Evolutionary conservation across 2,329 filamentous ascomycete genomes (phyloP).

Genomic region (Aureobasidium sp.): DNA sequence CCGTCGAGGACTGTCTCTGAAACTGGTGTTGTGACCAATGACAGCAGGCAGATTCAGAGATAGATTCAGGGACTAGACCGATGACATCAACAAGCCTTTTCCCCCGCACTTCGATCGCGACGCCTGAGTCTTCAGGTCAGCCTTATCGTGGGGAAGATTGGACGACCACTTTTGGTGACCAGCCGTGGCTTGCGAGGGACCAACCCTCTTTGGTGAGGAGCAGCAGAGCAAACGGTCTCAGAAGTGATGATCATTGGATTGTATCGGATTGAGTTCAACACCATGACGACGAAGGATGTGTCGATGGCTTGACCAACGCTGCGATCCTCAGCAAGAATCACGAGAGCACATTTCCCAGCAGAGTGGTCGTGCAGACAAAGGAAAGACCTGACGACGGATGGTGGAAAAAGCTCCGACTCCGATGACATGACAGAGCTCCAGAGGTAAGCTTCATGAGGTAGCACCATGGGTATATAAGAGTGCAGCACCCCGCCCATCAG

Average conservation of each 20-base stretch:
- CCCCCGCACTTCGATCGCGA: conserved; percentile 7
- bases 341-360: conserved; percentile 5
- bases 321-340: conserved; percentile 12
- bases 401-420: neutral
- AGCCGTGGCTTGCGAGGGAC: neutral
- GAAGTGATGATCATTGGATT: neutral
- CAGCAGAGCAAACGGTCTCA: neutral
- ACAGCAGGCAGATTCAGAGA: neutral
- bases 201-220: neutral
- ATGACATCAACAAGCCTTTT: conserved; percentile 11
- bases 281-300: conserved; percentile 10
- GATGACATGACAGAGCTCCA: neutral
- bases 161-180: neutral
- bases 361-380: conserved; percentile 1
- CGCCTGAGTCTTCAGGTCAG: neutral
- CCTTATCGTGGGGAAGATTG: conserved; percentile 7
- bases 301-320: conserved; percentile 10
- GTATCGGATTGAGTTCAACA: neutral
- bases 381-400: conserved; percentile 1
- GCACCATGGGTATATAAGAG: conserved; percentile 10
- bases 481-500: neutral
- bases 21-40: neutral
- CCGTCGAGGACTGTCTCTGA: neutral
- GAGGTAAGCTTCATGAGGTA: conserved; percentile 7
- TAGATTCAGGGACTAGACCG: conserved; percentile 9